Conservation (phyloP, 106 monocot genomes). For the Dendrobium officinale region DNA sequence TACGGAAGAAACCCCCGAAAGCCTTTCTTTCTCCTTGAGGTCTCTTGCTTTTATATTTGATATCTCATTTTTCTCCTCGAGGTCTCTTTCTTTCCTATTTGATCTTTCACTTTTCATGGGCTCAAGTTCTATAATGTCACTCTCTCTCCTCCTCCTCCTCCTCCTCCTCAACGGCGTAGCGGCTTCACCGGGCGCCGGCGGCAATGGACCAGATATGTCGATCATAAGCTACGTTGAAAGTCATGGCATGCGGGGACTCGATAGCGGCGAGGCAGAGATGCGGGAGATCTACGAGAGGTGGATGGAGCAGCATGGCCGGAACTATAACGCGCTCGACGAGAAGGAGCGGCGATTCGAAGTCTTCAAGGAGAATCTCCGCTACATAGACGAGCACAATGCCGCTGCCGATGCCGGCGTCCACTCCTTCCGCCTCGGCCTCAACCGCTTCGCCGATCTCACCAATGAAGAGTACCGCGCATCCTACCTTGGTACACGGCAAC, state of each 20-base stretch:
- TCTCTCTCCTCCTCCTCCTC: background rate
- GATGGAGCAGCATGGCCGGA: conserved; percentile 26
- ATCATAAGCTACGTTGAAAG: conserved; percentile 25
- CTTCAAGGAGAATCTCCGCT: conserved; percentile 75
- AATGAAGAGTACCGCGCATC: conserved; percentile 69
- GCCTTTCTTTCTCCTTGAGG: background rate
- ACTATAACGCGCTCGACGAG: conserved; percentile 35
- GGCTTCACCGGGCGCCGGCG: background rate
- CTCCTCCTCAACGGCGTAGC: conserved; percentile 9
- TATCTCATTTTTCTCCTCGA: background rate
- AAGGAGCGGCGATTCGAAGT: conserved; percentile 48
- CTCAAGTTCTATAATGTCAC: background rate
- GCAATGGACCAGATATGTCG: conserved; percentile 19
- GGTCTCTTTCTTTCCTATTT: background rate
- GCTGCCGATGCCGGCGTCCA: conserved; percentile 35
- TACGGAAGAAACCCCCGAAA: background rate
- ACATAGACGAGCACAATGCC: conserved; percentile 76
- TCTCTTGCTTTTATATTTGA: background rate
- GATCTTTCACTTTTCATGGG: background rate
- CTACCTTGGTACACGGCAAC: conserved; percentile 32
- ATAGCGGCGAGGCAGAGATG: conserved; percentile 43
- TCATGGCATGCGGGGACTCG: conserved; percentile 10
- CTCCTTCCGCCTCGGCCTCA: conserved; percentile 55
- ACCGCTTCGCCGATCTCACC: conserved; percentile 85
- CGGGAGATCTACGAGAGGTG: conserved; percentile 39